Evolutionary conservation across 2,329 filamentous ascomycete species (phyloP).

Genomic region (Waltergamsia citrina): DNA sequence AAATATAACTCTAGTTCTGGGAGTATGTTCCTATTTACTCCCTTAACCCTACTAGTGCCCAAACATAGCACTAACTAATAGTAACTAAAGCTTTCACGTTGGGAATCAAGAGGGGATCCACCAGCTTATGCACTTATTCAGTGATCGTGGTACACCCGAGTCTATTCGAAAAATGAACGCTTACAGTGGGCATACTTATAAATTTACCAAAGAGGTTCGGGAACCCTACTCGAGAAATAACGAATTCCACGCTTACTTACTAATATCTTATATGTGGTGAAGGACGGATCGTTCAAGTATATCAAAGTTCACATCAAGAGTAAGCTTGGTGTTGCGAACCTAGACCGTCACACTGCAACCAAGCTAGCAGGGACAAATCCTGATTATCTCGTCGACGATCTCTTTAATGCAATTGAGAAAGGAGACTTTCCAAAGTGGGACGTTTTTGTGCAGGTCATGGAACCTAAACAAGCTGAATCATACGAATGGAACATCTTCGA

Average conservation of each 20-base stretch:
- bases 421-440: slow-evolving; percentile 56
- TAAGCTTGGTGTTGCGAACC: slow-evolving; percentile 51
- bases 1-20: slow-evolving; percentile 19
- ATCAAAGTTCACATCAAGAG: slow-evolving; percentile 56
- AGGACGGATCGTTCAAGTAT: slow-evolving; percentile 57
- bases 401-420: slow-evolving; percentile 52
- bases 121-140: slow-evolving; percentile 57
- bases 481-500: slow-evolving; percentile 61
- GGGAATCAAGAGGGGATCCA: slow-evolving; percentile 50
- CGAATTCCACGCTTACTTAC: not conserved
- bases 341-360: slow-evolving; percentile 47
- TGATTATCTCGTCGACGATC: slow-evolving; percentile 53
- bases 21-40: slow-evolving; percentile 33
- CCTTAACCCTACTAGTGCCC: slow-evolving; percentile 22
- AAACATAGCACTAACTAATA: not conserved
- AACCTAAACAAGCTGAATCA: slow-evolving; percentile 50
- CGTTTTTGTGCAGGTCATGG: slow-evolving; percentile 53
- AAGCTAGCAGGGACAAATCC: slow-evolving; percentile 47
- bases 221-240: not conserved
- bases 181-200: slow-evolving; percentile 59
- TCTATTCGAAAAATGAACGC: slow-evolving; percentile 59
- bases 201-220: slow-evolving; percentile 41
- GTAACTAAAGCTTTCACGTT: slow-evolving; percentile 2
- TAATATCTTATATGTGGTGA: slow-evolving; percentile 10
- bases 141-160: slow-evolving; percentile 56